phyloP scores from a whole-genome alignment of 1,139 yeast genomes.

The Kodamaea plutei region DNA sequence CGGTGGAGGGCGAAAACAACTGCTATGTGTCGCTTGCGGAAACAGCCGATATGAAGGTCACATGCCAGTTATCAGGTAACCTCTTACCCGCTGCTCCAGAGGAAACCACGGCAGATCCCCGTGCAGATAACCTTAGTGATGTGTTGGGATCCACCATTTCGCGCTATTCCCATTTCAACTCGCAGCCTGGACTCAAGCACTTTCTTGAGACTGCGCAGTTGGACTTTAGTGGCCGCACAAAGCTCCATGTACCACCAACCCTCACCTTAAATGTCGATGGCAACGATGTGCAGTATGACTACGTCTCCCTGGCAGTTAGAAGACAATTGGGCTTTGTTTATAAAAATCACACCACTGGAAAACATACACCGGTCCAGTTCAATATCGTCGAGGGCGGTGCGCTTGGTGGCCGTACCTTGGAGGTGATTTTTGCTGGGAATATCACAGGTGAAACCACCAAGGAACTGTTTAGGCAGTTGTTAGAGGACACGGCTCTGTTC shows the following conservation, averaged over 20 bases:
- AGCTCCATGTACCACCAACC: slow-evolving; percentile 34
- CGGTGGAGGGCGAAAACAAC: slow-evolving; percentile 47
- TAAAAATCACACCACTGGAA: slow-evolving; percentile 15
- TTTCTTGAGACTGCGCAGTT: slow-evolving; percentile 38
- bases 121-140: slow-evolving; percentile 10
- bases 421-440: slow-evolving; percentile 44
- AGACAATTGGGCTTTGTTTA: slow-evolving; percentile 42
- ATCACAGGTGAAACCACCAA: too few species aligned
- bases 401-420: slow-evolving; percentile 50
- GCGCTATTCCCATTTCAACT: slow-evolving; percentile 25
- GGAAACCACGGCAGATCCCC: slow-evolving; percentile 1
- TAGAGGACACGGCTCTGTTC: too few species aligned
- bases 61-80: slow-evolving; percentile 38
- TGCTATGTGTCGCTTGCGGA: slow-evolving; percentile 40
- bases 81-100: slow-evolving; percentile 16
- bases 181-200: slow-evolving; percentile 45
- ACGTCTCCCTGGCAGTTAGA: slow-evolving; percentile 38
- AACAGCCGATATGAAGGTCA: slow-evolving; percentile 42
- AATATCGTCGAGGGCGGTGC: slow-evolving; percentile 54
- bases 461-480: too few species aligned
- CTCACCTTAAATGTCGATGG: slow-evolving; percentile 37
- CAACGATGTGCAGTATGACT: slow-evolving; percentile 35
- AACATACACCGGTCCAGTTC: slow-evolving; percentile 36
- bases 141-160: slow-evolving; percentile 28
- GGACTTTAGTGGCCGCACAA: slow-evolving; percentile 35